phyloP scores from a whole-genome alignment of 2,329 filamentous ascomycete genomes.

The Colletotrichum eremochloae region DNA sequence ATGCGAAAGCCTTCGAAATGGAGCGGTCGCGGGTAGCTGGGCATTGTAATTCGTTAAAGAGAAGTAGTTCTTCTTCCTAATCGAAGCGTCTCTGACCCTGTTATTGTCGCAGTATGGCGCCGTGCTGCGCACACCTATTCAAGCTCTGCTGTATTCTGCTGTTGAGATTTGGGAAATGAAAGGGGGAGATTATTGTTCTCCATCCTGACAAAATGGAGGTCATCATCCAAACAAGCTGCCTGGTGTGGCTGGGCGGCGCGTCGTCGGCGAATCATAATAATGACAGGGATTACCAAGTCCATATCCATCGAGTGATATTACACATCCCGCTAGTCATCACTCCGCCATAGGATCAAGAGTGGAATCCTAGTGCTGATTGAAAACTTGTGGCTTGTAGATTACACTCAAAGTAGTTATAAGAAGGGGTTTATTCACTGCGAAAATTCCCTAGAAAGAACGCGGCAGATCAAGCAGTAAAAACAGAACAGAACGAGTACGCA shows the following conservation, averaged over 20 bases:
- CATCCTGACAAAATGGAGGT: neutral
- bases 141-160: neutral
- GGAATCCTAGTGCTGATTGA: too few species aligned
- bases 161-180: neutral
- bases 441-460: too few species aligned
- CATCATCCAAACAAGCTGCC: neutral
- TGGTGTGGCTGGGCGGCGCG: neutral
- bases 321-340: too few species aligned
- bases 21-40: neutral
- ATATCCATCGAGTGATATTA: too few species aligned
- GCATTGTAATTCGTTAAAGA: neutral
- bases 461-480: too few species aligned
- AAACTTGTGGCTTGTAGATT: too few species aligned
- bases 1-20: conserved; percentile 48
- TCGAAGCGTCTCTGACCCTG: neutral
- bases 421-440: too few species aligned
- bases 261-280: neutral
- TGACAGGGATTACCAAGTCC: too few species aligned
- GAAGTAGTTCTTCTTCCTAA: neutral
- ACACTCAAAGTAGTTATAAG: too few species aligned
- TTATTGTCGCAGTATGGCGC: neutral
- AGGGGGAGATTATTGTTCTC: neutral
- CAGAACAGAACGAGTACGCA: too few species aligned
- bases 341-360: too few species aligned
- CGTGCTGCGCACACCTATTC: neutral